Evolutionary conservation across 345 rosid genomes (phyloP), one percentile per base, ranked within the genome.

Genomic region (Arabidopsis arenosa): DNA sequence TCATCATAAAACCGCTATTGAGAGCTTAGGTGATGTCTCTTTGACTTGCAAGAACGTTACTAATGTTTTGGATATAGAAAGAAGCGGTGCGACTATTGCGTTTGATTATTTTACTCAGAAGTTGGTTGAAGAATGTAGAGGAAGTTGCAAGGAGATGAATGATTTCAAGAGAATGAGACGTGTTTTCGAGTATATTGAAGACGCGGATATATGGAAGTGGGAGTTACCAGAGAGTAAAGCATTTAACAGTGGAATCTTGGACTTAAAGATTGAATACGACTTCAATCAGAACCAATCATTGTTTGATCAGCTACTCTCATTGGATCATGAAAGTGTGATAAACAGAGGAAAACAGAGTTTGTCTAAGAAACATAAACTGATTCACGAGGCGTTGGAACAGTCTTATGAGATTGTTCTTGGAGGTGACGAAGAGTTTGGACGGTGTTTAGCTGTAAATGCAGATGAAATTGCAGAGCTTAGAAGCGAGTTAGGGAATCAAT

Each of bases 81-180:
- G 93, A 69, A 91, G 96, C 66, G 96, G 96, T 5, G 93, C 92
- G 3, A 89, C 88, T 4, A 86, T 91, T 83, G 93, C 96, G 39
- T 87, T 56, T 52, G 96, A 89, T 74, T 90, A 87, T 75, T 91
- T 91, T 75, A 87, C 76, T 74, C 64, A 79, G 53, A 88, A 84
- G 75, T 70, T 90, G 40, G 9, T 5, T 3, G 76, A 75, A 9
- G 66, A 83, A 33, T 15, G 53, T 15, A 23, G 35, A 11, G 75
- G 32, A 13, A 17, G 8, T 12, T 57, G 76, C 51, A 39, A 17
- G 57, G 76, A 75, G 59, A 51, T 66, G 55, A 17, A 8, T 28
- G 84, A 83, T 39, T 85, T 86, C 18, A 81, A 81, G 62, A 79
- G 82, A 52, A 58, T 82, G 77, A 79, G 92, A 66, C 82, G 78